Base-by-base conservation (phyloP, 2,329 filamentous ascomycete species). In the Ophiostoma sp. region DNA sequence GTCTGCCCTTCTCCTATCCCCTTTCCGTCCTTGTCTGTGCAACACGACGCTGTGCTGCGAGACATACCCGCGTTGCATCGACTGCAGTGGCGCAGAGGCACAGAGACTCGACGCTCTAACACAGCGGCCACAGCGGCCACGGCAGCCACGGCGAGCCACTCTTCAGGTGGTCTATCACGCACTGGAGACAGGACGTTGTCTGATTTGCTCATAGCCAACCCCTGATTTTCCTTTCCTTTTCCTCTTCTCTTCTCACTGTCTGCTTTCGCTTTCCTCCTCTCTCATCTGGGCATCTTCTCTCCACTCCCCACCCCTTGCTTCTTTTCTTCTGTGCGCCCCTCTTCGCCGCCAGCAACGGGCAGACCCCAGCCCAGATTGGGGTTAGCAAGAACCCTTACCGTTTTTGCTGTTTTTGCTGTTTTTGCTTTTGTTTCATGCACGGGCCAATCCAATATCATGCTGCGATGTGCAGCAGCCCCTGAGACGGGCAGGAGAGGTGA, bases 401-500 rank as follows among this genome's bases (percentile, higher is more conserved):
- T 36, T 60, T 40, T 60, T 38, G 49, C n/a, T 55, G 2, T 9
- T 27, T 55, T 9, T 55, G 49, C 5, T 18, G 18, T 55, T 27
- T 55, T 55, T 55, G 49, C 49, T 55, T 55, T 55, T 55, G 49
- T 55, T 49, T 55, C 49, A 41, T 62, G 58, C 58, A 62, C 58
- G 36, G 36, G 38, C 40, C 38, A 42, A 18, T 36, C 55, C 27
- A 60, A 60, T 60, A 60, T 42, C 36, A 42, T 63, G 60, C 60
- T 63, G 58, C 14, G 55, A 63, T 63, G 60, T 44, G 58, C 60
- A 5, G 60, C 58, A 27, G 60, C 60, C 60, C 60, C 60, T 63
- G 60, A 63, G 60, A 63, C 60, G 40, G 42, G 60, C 60, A 63
- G 60, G 38, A 63, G 14, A 27, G 27, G 8, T 38, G 36, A 55